Evolutionary conservation across 345 rosid genomes (phyloP).

Genomic region (Populus deltoides): DNA sequence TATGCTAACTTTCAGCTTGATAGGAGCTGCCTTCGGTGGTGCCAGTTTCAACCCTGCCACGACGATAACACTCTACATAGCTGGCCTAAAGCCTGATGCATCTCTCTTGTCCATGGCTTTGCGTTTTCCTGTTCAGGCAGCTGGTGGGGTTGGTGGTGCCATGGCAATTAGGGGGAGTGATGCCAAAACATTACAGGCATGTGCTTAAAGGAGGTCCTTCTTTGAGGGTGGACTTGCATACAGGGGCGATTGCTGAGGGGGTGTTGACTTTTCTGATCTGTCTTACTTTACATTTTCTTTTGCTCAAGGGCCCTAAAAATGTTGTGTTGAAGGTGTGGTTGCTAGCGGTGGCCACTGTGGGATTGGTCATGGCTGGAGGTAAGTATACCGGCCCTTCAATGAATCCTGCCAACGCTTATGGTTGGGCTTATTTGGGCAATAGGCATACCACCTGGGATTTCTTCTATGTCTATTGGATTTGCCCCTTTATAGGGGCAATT

Average conservation of each 20-base stretch:
- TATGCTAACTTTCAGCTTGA: slow-evolving; percentile 19
- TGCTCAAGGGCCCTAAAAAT: slow-evolving; percentile 18
- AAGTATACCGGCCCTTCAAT: slow-evolving; percentile 23
- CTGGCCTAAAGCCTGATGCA: slow-evolving; percentile 31
- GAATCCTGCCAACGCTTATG: slow-evolving; percentile 30
- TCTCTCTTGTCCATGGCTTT: slow-evolving; percentile 35
- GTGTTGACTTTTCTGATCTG: slow-evolving; percentile 13
- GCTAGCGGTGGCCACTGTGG: not conserved
- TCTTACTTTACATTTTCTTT: not conserved
- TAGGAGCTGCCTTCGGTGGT: slow-evolving; percentile 24
- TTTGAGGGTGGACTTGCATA: slow-evolving; percentile 26
- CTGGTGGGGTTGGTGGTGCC: slow-evolving; percentile 17
- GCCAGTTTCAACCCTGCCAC: slow-evolving; percentile 32
- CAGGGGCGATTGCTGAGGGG: slow-evolving; percentile 25
- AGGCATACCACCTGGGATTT: slow-evolving; percentile 28
- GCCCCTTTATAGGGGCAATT: slow-evolving; percentile 24
- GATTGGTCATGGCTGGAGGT: slow-evolving; percentile 10
- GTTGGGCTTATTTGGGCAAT: slow-evolving; percentile 24
- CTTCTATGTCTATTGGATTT: slow-evolving; percentile 27
- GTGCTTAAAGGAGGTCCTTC: slow-evolving; percentile 23
- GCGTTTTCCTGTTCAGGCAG: slow-evolving; percentile 36
- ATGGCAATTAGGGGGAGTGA: slow-evolving; percentile 11
- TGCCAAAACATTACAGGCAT: slow-evolving; percentile 11
- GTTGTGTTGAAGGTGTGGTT: slow-evolving; percentile 15
- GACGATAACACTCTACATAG: slow-evolving; percentile 12